These are phyloP conservation scores for Trichophaea hybrida DNA, from an alignment of 2,329 filamentous ascomycete genomes.

Conservation along the genomic window DNA sequence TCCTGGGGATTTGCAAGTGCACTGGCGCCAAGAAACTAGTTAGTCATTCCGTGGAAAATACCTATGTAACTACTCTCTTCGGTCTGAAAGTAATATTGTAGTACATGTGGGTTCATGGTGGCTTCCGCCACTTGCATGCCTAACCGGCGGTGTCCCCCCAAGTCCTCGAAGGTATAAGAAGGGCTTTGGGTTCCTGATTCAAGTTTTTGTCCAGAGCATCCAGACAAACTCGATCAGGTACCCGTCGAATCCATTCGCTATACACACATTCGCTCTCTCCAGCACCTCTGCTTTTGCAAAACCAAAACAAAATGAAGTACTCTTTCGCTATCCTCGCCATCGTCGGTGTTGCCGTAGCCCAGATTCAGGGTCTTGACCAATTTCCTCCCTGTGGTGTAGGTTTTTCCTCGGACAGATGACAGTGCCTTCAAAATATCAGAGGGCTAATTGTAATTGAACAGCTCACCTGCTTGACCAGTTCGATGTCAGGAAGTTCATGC, in stretches of 20 bases:
- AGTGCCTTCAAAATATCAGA: not conserved
- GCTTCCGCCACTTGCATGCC: not conserved
- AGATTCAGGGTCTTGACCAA: conserved; percentile 15
- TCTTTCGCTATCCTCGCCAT: conserved; percentile 18
- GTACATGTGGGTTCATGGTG: conserved; percentile 3
- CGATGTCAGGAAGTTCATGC: conserved; percentile 14
- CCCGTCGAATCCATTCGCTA: not conserved
- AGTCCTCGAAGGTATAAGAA: not conserved
- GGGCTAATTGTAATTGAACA: conserved; percentile 6
- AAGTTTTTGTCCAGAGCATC: not conserved
- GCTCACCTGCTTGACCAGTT: conserved; percentile 17
- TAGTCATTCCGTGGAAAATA: not conserved
- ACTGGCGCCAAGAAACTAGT: not conserved
- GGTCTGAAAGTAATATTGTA: not conserved
- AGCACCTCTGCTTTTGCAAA: not conserved
- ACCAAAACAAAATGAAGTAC: conserved; percentile 23
- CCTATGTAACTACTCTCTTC: too few relatives aligned
- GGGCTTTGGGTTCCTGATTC: not conserved
- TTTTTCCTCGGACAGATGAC: not conserved
- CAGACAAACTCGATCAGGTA: not conserved
- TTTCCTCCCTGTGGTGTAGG: conserved; percentile 25
- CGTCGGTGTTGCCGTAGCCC: conserved; percentile 18
- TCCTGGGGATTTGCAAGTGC: not conserved
- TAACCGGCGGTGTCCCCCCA: not conserved
- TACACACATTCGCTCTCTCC: not conserved